Percentiles rank a stretch among this genome's conserved stretches.
These are phyloP conservation scores for Penicillium expansum DNA, from an alignment of 2,329 filamentous ascomycete species.

Conservation along the genomic window DNA sequence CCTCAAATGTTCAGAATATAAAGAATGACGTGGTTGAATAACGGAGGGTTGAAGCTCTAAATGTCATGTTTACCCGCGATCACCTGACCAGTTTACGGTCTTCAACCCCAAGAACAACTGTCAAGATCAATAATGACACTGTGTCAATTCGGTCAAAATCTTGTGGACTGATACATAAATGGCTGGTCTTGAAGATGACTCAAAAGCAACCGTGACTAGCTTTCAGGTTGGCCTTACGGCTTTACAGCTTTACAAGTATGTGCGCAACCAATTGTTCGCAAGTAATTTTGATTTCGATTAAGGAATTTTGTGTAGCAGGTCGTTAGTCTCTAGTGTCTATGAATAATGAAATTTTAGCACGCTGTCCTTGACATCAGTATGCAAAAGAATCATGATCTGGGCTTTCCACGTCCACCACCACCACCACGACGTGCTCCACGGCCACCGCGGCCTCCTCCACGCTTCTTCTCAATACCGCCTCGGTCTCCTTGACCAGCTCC, in stretches of 20 bases:
- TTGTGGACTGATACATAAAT: neutral
- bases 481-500: slow-evolving; percentile 21
- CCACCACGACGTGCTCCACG: slow-evolving; percentile 16
- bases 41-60: slow-evolving; percentile 3
- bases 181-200: neutral
- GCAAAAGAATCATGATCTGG: slow-evolving; percentile 5
- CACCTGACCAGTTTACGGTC: slow-evolving; percentile 5
- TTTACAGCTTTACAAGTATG: neutral
- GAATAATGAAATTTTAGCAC: neutral
- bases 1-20: neutral
- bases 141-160: neutral
- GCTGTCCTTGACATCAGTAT: slow-evolving; percentile 1
- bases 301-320: slow-evolving; percentile 1
- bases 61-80: slow-evolving; percentile 1
- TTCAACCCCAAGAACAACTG: slow-evolving; percentile 2
- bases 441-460: slow-evolving; percentile 12
- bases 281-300: neutral
- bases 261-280: neutral
- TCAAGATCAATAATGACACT: slow-evolving; percentile 10
- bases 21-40: slow-evolving; percentile 2
- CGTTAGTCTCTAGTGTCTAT: slow-evolving; percentile 8
- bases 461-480: slow-evolving; percentile 22
- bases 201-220: neutral
- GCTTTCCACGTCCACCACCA: slow-evolving; percentile 12
- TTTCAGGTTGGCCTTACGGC: neutral